Base-by-base conservation (phyloP, 2,329 filamentous ascomycete species). In the Calonectria pteridis region DNA sequence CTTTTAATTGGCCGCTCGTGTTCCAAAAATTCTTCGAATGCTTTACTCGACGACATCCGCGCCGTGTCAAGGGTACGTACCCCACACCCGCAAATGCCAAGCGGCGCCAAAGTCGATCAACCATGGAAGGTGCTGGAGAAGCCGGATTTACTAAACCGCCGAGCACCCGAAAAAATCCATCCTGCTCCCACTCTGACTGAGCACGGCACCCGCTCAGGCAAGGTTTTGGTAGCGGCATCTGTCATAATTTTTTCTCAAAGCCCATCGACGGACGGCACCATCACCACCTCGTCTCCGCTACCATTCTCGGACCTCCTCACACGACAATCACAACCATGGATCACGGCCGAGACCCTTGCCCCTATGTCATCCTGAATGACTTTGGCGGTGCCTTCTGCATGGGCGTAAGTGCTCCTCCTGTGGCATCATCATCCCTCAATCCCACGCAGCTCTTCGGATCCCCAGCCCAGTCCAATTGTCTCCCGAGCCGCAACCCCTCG, bases 381-480 rank as follows among this genome's bases (percentile, higher is more conserved):
- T 98, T 98, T 84, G 97, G 97, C 76, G 97, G 97, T 87, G 97
- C 96, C 72, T 98, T 98, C 83, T 93, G 91, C 84, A 98, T 98
- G 96, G 96, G 96, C 81, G 95, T 97, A 94, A 78, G 94, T 81
- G 49, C 33, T 35, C 59, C 50, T 29, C 55, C 6, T n/a, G 43
- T n/a, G 16, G 33, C 35, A 16, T 62, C 55, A 16, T 62, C 55
- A 23, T 62, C 35, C 28, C 58, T 64, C 18, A 67, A 67, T 68
- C 43, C 53, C 43, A 46, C 71, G 66, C 35, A 62, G 55, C 68
- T 76, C 43, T 40, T 50, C 26, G 59, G 59, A 50, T 37, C 43
- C 11, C 37, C 46, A 28, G 20, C 23, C 29, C 31, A 50, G 18
- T 37, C 37, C 35, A 50, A 28, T 49, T 11, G 11, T 33, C 65